Percentiles rank a stretch among this genome's conserved stretches.
These are phyloP conservation scores for Tolypocladium inflatum DNA, from an alignment of 2,329 filamentous ascomycete genomes.

Conservation along the genomic window DNA sequence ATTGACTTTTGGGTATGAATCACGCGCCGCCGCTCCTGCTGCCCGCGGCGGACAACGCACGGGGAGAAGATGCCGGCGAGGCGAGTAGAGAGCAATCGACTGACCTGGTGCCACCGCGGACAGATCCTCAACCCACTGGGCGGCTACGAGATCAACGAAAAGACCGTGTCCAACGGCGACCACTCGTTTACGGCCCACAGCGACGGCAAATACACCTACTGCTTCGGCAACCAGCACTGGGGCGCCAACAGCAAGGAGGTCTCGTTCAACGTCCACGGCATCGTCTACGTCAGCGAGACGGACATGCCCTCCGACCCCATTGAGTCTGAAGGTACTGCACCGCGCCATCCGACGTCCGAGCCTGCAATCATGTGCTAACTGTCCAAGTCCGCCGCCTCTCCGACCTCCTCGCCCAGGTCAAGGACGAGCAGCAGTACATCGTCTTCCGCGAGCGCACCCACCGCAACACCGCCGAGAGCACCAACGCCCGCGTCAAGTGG, in stretches of 20 bases:
- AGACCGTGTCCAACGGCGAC: constrained; percentile 78
- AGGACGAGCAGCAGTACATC: constrained; percentile 97
- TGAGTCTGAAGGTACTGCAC: constrained; percentile 68
- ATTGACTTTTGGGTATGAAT: constrained; percentile 90
- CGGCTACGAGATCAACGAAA: constrained; percentile 70
- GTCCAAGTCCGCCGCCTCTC: constrained; percentile 66
- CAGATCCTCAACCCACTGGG: constrained; percentile 71
- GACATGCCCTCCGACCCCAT: constrained; percentile 80
- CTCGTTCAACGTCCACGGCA: constrained; percentile 97
- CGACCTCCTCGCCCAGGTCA: constrained; percentile 82
- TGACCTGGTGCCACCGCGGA: constrained; percentile 1
- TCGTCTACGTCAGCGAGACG: constrained; percentile 89
- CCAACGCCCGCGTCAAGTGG: constrained; percentile 96
- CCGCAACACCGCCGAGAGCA: constrained; percentile 97
- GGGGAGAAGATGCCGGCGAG: not conserved
- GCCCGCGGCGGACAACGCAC: not conserved
- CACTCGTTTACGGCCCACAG: constrained; percentile 78
- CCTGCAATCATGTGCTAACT: not conserved
- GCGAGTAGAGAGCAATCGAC: not conserved
- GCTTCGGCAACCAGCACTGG: constrained; percentile 99
- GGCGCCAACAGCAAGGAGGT: constrained; percentile 94
- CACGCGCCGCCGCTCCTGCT: not conserved
- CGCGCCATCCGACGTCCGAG: not conserved
- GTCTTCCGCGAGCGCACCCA: constrained; percentile 91
- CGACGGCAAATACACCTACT: constrained; percentile 91